Conservation (phyloP, 2,329 filamentous ascomycete genomes). For the Aureobasidium sp. region DNA sequence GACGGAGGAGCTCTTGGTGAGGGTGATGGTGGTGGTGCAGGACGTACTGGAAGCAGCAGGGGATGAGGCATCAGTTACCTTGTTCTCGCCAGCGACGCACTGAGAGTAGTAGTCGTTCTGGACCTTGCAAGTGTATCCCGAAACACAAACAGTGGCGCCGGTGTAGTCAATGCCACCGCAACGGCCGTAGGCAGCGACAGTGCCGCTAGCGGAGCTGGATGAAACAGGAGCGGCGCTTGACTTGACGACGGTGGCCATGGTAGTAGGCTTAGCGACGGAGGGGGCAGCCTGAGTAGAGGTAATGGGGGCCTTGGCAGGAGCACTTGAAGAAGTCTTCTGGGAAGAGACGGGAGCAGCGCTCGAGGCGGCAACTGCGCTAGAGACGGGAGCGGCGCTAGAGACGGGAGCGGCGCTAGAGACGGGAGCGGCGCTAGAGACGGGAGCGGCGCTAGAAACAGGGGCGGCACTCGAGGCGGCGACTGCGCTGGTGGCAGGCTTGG, state of each 20-base stretch:
- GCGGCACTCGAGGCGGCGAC: too few relatives aligned
- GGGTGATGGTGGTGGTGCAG: conserved; percentile 12
- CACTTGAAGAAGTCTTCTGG: not conserved
- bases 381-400: too few relatives aligned
- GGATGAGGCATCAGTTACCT: conserved; percentile 10
- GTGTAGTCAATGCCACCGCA: conserved; percentile 30
- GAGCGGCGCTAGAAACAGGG: too few relatives aligned
- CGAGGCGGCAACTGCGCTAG: too few relatives aligned
- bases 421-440: too few relatives aligned
- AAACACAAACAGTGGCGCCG: conserved; percentile 27
- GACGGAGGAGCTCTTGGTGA: conserved; percentile 11
- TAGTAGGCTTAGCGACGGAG: not conserved
- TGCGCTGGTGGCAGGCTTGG: too few relatives aligned
- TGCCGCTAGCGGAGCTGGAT: not conserved
- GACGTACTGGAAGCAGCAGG: conserved; percentile 10
- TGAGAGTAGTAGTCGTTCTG: conserved; percentile 32
- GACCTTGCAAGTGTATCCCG: conserved; percentile 27
- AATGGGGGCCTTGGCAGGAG: not conserved
- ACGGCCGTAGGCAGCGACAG: conserved; percentile 17
- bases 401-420: too few relatives aligned
- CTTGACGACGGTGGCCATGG: conserved; percentile 3
- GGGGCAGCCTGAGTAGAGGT: not conserved
- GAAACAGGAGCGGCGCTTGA: conserved; percentile 1
- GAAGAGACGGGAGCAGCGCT: not conserved
- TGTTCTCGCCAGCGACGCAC: conserved; percentile 20